These are phyloP conservation scores for Perkinsus olseni DNA, from an alignment of 169 alveolate genomes.

Conservation along the genomic window DNA sequence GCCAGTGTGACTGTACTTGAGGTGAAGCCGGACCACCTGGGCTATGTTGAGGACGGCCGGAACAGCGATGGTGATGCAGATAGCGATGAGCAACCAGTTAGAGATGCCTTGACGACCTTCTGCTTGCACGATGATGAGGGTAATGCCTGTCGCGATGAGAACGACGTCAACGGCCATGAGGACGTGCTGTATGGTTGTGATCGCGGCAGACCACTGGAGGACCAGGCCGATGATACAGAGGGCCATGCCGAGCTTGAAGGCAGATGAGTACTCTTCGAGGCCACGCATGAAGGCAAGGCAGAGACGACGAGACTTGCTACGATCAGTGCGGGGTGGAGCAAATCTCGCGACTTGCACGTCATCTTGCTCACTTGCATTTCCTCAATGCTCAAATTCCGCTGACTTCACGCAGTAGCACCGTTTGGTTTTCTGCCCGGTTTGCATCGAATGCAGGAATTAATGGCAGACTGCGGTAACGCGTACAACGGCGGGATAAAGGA, in stretches of 20 bases:
- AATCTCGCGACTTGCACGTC: background rate
- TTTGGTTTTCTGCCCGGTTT: background rate
- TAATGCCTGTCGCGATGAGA: background rate
- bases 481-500: constrained; percentile 82
- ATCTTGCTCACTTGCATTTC: background rate
- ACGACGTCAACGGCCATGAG: background rate
- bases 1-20: background rate
- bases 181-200: background rate
- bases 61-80: background rate
- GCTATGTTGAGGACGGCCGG: background rate
- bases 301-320: background rate
- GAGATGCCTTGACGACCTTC: background rate
- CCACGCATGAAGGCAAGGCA: background rate
- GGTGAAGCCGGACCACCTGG: background rate
- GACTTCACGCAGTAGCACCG: background rate
- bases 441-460: background rate
- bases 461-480: constrained; percentile 53
- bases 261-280: background rate
- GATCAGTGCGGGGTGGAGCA: background rate
- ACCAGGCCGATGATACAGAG: background rate
- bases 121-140: background rate
- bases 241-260: background rate
- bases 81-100: background rate
- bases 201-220: background rate
- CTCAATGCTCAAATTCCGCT: background rate